Evolutionary conservation across 176 grass and related monocot species (phyloP).

Genomic region (Triticum timopheevii): DNA sequence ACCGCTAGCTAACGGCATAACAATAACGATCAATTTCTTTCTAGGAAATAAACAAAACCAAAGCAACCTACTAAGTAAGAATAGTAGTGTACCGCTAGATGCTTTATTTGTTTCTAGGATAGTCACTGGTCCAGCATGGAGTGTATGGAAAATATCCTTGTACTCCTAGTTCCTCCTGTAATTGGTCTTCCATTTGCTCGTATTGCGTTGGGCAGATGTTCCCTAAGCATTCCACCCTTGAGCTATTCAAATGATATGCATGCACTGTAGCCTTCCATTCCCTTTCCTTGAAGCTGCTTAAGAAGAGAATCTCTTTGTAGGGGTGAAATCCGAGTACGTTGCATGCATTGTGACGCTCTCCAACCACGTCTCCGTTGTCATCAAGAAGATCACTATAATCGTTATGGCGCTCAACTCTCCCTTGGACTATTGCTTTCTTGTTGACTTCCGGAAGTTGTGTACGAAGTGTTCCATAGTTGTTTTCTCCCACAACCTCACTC

Average conservation of each 20-base stretch:
- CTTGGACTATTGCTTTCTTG: neutral
- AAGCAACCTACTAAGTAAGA: neutral
- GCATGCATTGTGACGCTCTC: neutral
- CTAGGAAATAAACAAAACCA: neutral
- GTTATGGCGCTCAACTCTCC: no score
- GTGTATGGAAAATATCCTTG: neutral
- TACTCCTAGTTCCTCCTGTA: neutral
- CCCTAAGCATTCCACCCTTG: neutral
- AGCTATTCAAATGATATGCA: neutral
- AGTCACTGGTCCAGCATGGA: neutral
- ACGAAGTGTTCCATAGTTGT: neutral
- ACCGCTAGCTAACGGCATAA: neutral
- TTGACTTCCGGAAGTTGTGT: neutral
- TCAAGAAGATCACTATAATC: no score
- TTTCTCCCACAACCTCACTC: no score
- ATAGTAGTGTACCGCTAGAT: no score
- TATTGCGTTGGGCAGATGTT: neutral
- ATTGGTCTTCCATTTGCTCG: neutral
- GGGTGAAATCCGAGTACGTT: neutral
- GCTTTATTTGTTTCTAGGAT: neutral
- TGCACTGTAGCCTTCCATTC: neutral
- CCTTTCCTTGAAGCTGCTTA: neutral
- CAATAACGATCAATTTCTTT: neutral
- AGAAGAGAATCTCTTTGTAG: neutral
- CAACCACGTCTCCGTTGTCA: neutral